phyloP scores from a whole-genome alignment of 75 land plant genomes.

The Sequoiadendron giganteum region DNA sequence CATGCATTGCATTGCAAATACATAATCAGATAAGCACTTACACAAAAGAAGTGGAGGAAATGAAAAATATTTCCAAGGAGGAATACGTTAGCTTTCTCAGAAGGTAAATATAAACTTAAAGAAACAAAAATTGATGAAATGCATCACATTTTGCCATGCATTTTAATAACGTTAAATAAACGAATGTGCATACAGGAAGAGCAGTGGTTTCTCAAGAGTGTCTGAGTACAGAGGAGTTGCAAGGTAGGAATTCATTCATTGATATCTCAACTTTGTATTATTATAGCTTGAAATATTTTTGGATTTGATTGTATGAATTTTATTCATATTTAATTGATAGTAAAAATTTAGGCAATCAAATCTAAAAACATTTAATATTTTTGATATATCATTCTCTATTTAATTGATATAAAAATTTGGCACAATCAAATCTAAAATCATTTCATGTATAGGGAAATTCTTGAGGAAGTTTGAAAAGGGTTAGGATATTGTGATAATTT shows the following conservation, averaged over 20 bases:
- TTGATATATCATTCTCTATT: too few species aligned
- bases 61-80: slow-evolving; percentile 70
- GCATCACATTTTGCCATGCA: background rate
- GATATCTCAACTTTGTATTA: background rate
- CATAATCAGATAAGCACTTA: slow-evolving; percentile 19
- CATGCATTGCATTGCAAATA: background rate
- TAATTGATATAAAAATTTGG: too few species aligned
- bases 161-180: background rate
- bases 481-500: too few species aligned
- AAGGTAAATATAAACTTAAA: slow-evolving; percentile 24
- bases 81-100: slow-evolving; percentile 73
- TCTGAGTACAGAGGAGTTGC: slow-evolving; percentile 66
- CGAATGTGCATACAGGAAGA: slow-evolving; percentile 48
- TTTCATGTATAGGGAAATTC: too few species aligned
- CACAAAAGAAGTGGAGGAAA: slow-evolving; percentile 61
- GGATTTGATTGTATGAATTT: too few species aligned
- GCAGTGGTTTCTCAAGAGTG: slow-evolving; percentile 66
- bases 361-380: too few species aligned
- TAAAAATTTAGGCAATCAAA: too few species aligned
- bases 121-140: background rate
- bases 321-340: too few species aligned
- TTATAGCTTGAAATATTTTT: too few species aligned
- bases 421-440: too few species aligned
- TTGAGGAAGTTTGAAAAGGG: too few species aligned
- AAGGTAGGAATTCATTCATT: slow-evolving; percentile 21